phyloP scores from a whole-genome alignment of 176 grass and related monocot species.

The Guadua angustifolia region DNA sequence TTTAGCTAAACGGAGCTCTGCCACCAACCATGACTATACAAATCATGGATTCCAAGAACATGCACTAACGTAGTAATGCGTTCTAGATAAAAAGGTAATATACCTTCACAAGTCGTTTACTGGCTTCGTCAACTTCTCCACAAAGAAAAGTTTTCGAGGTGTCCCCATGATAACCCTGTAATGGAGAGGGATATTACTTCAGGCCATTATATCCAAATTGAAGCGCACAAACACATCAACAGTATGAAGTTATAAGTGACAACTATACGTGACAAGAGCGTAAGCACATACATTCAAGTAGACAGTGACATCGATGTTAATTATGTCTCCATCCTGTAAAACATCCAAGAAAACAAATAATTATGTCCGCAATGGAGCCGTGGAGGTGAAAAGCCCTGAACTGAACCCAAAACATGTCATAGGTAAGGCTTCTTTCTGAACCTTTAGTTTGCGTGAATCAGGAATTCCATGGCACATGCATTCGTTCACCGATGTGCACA shows the following conservation, averaged over 20 bases:
- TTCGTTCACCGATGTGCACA: conserved; percentile 95
- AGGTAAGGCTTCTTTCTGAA: conserved; percentile 39
- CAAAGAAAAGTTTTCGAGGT: conserved; percentile 96
- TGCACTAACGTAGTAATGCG: not conserved
- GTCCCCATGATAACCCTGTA: conserved; percentile 94
- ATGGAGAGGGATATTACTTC: conserved; percentile 21
- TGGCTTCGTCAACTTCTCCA: conserved; percentile 86
- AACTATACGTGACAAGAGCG: conserved; percentile 14
- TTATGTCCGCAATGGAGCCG: conserved; percentile 1
- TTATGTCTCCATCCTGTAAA: conserved; percentile 95
- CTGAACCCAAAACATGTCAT: not conserved
- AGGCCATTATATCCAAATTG: conserved; percentile 21
- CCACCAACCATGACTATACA: not conserved
- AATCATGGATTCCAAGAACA: conserved; percentile 7
- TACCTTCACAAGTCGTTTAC: conserved; percentile 90
- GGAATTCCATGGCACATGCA: conserved; percentile 99
- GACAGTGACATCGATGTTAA: conserved; percentile 96
- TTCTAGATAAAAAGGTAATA: conserved; percentile 19
- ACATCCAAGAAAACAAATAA: not conserved
- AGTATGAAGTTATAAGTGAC: not conserved
- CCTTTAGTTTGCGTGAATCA: conserved; percentile 87
- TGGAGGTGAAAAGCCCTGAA: not conserved
- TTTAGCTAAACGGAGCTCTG: not conserved
- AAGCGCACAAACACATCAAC: not conserved
- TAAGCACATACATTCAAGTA: conserved; percentile 81